phyloP scores from a whole-genome alignment of 345 rosid species.

The Corchorus olitorius region DNA sequence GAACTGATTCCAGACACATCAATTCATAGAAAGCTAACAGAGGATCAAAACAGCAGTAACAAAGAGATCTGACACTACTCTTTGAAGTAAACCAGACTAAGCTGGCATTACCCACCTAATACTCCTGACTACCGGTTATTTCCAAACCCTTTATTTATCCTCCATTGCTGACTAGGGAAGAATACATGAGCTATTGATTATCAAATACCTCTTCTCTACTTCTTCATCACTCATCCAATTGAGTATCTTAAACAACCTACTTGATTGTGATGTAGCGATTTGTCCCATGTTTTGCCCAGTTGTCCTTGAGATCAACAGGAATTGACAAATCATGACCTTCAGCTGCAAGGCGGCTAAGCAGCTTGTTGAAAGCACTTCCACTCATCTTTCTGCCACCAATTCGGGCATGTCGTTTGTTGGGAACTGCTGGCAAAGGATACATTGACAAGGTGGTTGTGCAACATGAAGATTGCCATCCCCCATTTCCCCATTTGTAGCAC shows the following conservation, averaged over 20 bases:
- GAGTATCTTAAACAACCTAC: slow-evolving; percentile 17
- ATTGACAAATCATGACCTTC: slow-evolving; percentile 73
- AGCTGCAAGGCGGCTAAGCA: slow-evolving; percentile 84
- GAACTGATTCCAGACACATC: not conserved
- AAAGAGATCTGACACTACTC: not conserved
- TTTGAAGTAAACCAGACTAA: not conserved
- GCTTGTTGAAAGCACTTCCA: slow-evolving; percentile 95
- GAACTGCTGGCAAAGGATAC: slow-evolving; percentile 84
- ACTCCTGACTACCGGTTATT: not conserved
- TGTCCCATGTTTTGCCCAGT: slow-evolving; percentile 82
- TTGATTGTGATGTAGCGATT: slow-evolving; percentile 62
- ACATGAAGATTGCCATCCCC: slow-evolving; percentile 99
- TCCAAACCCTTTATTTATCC: not conserved
- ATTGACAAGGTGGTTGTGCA: slow-evolving; percentile 90
- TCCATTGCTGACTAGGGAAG: slow-evolving; percentile 1
- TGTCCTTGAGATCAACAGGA: slow-evolving; percentile 70
- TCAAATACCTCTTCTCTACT: not conserved
- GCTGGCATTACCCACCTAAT: not conserved
- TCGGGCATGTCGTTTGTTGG: slow-evolving; percentile 89
- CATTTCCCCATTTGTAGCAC: slow-evolving; percentile 99
- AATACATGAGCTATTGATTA: not conserved
- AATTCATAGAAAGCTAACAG: not conserved
- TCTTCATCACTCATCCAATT: slow-evolving; percentile 8
- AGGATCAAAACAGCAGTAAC: not conserved
- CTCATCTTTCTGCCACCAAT: slow-evolving; percentile 98